A percentile compares a stretch with the other conserved stretches of the same genome.
phyloP scores from a whole-genome alignment of 352 stramenopile genomes.

The Globisporangium uncinulatum region DNA sequence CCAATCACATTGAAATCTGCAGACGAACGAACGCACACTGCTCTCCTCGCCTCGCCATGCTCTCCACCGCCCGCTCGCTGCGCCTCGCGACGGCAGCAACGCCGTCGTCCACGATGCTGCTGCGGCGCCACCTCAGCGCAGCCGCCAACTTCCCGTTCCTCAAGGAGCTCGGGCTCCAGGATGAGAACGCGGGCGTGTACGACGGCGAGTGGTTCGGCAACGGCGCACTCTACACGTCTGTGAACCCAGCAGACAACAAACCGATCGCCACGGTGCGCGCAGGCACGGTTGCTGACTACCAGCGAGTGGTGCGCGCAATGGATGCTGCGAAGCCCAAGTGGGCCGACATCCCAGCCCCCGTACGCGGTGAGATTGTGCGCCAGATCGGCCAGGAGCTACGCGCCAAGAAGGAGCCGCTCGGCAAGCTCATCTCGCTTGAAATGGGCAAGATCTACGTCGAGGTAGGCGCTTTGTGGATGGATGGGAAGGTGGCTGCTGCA shows the following conservation, averaged over 20 bases:
- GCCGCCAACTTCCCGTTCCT: constrained; percentile 69
- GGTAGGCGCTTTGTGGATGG: constrained; percentile 16
- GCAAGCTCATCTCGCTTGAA: constrained; percentile 88
- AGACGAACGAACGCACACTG: too few species aligned
- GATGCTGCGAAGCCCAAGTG: constrained; percentile 80
- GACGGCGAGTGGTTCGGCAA: constrained; percentile 85
- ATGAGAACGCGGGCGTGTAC: constrained; percentile 85
- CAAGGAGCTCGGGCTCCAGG: constrained; percentile 67
- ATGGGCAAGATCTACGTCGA: constrained; percentile 91
- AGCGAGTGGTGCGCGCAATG: constrained; percentile 79
- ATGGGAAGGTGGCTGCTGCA: not conserved
- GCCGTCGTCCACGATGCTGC: not conserved
- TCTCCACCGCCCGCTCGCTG: too few species aligned
- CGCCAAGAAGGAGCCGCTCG: constrained; percentile 85
- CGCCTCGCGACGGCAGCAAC: too few species aligned
- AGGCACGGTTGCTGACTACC: constrained; percentile 80
- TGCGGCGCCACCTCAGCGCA: constrained; percentile 34
- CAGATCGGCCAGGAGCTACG: constrained; percentile 89
- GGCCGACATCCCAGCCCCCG: constrained; percentile 88
- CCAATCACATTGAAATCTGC: too few species aligned
- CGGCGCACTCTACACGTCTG: constrained; percentile 71
- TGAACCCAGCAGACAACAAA: constrained; percentile 82
- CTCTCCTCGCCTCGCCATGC: too few species aligned
- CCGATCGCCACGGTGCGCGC: constrained; percentile 77
- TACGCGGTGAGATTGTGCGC: constrained; percentile 88